Evolutionary conservation across 805 yeast genomes (phyloP), one percentile per base, ranked within the genome.

Genomic region (Teunomyces funiuensis): DNA sequence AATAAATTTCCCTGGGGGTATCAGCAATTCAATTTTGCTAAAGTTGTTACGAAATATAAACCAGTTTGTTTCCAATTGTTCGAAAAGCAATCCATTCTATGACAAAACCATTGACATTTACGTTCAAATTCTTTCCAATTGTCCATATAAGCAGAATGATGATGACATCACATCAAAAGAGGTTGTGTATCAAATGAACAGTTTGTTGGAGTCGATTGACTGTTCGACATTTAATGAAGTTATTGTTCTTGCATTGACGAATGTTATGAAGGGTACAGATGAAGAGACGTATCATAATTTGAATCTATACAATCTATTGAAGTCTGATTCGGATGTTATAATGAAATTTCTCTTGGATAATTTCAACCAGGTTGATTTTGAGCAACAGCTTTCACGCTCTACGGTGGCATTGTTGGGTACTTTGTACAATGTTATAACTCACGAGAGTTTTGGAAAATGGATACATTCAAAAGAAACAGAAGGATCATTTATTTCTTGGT

Each of bases 41-140:
- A 14, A 25, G 7, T 15, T 50, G 15, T 37, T 48, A 11, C 20
- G 15, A 6, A 45, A 41, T 23, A 34, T 45, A 26, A 22, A 41
- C 16, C 34, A 34, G 11, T 52, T 50, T 31, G 23, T 29, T 16
- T 15, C 19, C 6, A 27, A 26, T 13, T 43, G 41, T 6, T 25
- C 43, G 3, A 25, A 22, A 15, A 31, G 29, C 4, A 39, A 44
- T 19, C 47, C 42, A 8, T 51, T 46, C 36, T 49, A 44, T 23
- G 33, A 27, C 2, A 56, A 53, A 34, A 49, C 58, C 0, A 30
- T 46, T 3, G 18, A 36, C 10, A 53, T 47, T 2, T 61, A 55
- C 44, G 49, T 54, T 30, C 60, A 63, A 42, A 31, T 48, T 3
- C 28, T 61, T 17, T 62, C 65, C 5, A 63, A 63, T 40, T 36